phyloP scores from a whole-genome alignment of 257 asterid species.

The Solanum pennellii region DNA sequence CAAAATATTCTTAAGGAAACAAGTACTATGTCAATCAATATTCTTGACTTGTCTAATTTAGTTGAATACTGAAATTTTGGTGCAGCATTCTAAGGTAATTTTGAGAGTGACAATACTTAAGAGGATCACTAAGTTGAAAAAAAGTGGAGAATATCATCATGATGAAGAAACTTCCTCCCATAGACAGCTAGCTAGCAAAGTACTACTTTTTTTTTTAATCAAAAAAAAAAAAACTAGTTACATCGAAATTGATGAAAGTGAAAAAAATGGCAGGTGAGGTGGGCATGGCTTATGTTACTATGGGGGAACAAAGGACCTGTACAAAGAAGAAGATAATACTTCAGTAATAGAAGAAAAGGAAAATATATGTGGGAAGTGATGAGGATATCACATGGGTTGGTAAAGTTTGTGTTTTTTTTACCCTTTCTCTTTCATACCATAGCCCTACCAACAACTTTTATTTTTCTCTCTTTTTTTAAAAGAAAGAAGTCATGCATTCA shows the following conservation, averaged over 20 bases:
- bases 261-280: not conserved
- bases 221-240: not conserved
- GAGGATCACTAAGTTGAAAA: not conserved
- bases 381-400: not conserved
- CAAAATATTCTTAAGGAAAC: not conserved
- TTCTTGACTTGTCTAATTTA: not conserved
- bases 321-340: not conserved
- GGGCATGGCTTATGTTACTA: not conserved
- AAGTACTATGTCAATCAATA: not conserved
- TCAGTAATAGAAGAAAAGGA: not conserved
- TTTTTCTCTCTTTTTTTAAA: not conserved
- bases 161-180: not conserved
- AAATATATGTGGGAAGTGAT: not conserved
- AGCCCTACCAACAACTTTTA: not conserved
- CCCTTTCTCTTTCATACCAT: not conserved
- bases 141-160: not conserved
- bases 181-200: not conserved
- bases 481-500: not conserved
- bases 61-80: not conserved
- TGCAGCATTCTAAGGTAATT: not conserved
- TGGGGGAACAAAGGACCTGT: not conserved
- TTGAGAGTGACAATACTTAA: not conserved
- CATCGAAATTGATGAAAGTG: not conserved
- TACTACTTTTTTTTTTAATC: not conserved
- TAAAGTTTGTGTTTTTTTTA: not conserved